Evolutionary conservation across 345 rosid species (phyloP).

Genomic region (Trapa bicornis): DNA sequence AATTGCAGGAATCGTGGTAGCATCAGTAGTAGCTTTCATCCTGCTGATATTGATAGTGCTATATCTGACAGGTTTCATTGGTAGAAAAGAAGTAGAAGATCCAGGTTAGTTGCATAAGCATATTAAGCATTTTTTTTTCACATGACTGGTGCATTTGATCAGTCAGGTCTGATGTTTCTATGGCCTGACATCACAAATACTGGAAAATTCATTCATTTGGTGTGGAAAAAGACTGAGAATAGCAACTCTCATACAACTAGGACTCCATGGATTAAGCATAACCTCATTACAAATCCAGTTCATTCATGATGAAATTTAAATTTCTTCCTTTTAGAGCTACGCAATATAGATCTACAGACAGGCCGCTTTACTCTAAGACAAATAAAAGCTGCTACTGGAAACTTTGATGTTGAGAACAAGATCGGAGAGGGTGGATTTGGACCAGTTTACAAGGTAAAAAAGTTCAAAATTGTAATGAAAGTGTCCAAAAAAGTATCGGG

Average conservation of each 20-base stretch:
- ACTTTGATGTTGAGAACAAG: constrained; percentile 59
- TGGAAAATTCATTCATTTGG: too few species aligned
- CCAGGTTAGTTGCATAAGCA: constrained; percentile 25
- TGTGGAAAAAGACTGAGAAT: too few species aligned
- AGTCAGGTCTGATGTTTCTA: neutral
- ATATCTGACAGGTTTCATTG: constrained; percentile 36
- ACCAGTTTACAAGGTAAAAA: constrained; percentile 73
- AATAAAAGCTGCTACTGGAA: constrained; percentile 61
- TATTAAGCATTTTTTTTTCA: neutral
- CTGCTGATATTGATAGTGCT: constrained; percentile 31
- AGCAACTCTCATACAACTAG: too few species aligned
- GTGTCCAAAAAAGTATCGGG: constrained; percentile 3
- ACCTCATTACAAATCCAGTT: neutral
- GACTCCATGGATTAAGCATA: neutral
- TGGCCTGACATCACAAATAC: too few species aligned
- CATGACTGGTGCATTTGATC: neutral
- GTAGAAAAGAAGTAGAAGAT: constrained; percentile 41
- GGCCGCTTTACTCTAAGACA: constrained; percentile 64
- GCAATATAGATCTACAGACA: constrained; percentile 58
- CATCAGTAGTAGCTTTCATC: constrained; percentile 26
- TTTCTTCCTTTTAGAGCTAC: constrained; percentile 31
- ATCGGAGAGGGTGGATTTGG: constrained; percentile 96
- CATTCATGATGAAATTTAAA: neutral
- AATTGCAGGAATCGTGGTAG: constrained; percentile 52
- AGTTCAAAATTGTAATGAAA: neutral